Conservation (phyloP, 805 yeast genomes). For the Zygosaccharomyces bailii region DNA sequence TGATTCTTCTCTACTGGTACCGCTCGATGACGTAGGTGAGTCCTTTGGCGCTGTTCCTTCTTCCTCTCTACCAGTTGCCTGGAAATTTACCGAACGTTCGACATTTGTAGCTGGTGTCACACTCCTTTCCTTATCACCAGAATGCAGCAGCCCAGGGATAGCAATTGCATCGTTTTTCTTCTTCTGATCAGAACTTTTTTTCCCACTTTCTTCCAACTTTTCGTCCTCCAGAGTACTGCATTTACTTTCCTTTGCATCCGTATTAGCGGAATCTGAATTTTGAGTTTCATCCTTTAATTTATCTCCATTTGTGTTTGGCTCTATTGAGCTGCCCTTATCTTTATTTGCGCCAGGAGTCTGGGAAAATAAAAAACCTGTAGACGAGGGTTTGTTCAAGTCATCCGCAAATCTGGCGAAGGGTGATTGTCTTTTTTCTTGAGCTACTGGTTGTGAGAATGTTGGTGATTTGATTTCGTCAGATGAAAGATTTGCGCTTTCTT, state of each 20-base stretch:
- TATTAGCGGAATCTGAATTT: not conserved
- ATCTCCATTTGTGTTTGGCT: not conserved
- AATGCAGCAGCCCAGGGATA: not conserved
- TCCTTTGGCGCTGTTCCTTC: not conserved
- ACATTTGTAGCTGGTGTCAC: conserved; percentile 9
- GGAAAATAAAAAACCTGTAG: conserved; percentile 20
- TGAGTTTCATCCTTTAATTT: not conserved
- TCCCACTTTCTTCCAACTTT: not conserved
- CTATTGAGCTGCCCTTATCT: conserved; percentile 5
- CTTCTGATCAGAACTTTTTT: not conserved
- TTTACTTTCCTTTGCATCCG: not conserved
- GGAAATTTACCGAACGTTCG: not conserved
- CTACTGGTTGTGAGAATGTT: not conserved
- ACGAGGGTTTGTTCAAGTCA: conserved; percentile 18
- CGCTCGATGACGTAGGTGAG: not conserved
- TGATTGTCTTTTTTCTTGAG: conserved; percentile 13
- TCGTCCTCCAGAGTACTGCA: too few species aligned
- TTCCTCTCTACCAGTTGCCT: conserved; percentile 14
- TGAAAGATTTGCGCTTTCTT: conserved; percentile 27
- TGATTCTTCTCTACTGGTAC: conserved; percentile 18
- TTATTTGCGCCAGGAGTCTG: conserved; percentile 5
- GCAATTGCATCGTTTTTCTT: not conserved
- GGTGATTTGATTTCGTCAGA: conserved; percentile 12
- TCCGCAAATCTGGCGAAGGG: conserved; percentile 30
- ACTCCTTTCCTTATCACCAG: conserved; percentile 1